phyloP scores from a whole-genome alignment of 257 asterid genomes.

The Vinca minor region DNA sequence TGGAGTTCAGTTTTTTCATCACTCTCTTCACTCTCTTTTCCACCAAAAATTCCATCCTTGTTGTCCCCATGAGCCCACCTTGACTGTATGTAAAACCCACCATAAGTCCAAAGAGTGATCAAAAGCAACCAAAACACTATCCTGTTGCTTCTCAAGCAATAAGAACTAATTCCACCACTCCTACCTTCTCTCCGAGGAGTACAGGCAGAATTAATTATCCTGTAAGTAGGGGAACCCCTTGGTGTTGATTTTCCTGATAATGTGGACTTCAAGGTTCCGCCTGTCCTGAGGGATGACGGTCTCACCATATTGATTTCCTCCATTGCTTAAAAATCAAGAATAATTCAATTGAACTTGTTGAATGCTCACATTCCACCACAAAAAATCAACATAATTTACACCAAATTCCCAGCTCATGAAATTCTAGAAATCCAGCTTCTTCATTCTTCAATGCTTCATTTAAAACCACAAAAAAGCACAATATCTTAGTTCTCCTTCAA shows the following conservation, averaged over 20 bases:
- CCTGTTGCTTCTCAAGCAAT: slow-evolving; percentile 65
- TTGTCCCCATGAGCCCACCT: slow-evolving; percentile 98
- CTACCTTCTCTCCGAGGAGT: slow-evolving; percentile 60
- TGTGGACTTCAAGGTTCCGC: slow-evolving; percentile 43
- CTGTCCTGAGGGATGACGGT: slow-evolving; percentile 58
- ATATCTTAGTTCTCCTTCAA: not conserved
- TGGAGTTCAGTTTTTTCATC: slow-evolving; percentile 29
- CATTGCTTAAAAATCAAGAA: slow-evolving; percentile 32
- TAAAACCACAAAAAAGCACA: not conserved
- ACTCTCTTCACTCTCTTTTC: slow-evolving; percentile 50
- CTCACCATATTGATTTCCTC: slow-evolving; percentile 60
- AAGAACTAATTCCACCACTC: slow-evolving; percentile 28
- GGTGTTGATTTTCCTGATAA: slow-evolving; percentile 73
- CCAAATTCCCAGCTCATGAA: not conserved
- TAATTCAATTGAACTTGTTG: not conserved
- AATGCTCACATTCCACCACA: not conserved
- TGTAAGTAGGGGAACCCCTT: slow-evolving; percentile 75
- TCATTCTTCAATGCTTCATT: not conserved
- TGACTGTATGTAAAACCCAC: slow-evolving; percentile 83
- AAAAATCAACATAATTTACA: not conserved
- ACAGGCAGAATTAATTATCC: slow-evolving; percentile 54
- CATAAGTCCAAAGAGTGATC: slow-evolving; percentile 96
- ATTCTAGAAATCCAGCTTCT: not conserved
- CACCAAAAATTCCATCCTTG: slow-evolving; percentile 88
- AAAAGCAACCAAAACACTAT: slow-evolving; percentile 85